Conservation (phyloP, 2,329 filamentous ascomycete genomes). For the Amesomyces nigricolor region DNA sequence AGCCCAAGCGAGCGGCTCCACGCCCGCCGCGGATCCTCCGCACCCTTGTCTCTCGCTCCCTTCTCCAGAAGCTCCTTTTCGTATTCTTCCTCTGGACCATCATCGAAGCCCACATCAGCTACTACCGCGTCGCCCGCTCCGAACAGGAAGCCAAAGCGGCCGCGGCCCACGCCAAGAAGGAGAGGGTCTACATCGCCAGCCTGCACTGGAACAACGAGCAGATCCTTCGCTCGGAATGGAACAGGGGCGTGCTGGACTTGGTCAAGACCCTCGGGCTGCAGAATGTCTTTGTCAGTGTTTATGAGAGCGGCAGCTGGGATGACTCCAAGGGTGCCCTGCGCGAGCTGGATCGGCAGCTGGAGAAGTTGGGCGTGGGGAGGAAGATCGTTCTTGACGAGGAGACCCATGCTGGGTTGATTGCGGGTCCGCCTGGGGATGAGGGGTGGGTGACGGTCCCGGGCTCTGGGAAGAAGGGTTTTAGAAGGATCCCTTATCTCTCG, state of each 20-base stretch:
- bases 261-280: conserved; percentile 51
- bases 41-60: conserved; percentile 20
- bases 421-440: conserved; percentile 29
- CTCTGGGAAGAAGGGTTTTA: conserved; percentile 45
- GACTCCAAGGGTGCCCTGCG: conserved; percentile 56
- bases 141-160: conserved; percentile 15
- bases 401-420: conserved; percentile 46
- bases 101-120: conserved; percentile 24
- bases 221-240: conserved; percentile 57
- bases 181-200: conserved; percentile 56
- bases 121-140: conserved; percentile 23
- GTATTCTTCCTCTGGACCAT: conserved; percentile 23
- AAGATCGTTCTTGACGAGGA: conserved; percentile 53
- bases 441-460: conserved; percentile 57
- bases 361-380: conserved; percentile 44
- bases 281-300: conserved; percentile 60
- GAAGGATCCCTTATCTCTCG: conserved; percentile 64
- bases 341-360: conserved; percentile 50
- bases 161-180: conserved; percentile 6
- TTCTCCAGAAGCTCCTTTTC: conserved; percentile 18
- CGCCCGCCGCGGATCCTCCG: conserved; percentile 19
- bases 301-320: conserved; percentile 65
- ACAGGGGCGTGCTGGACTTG: conserved; percentile 50
- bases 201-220: conserved; percentile 62
- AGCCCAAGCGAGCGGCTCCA: not conserved